Conservation (phyloP, 352 stramenopile genomes). For the Phytophthora palmivora region DNA sequence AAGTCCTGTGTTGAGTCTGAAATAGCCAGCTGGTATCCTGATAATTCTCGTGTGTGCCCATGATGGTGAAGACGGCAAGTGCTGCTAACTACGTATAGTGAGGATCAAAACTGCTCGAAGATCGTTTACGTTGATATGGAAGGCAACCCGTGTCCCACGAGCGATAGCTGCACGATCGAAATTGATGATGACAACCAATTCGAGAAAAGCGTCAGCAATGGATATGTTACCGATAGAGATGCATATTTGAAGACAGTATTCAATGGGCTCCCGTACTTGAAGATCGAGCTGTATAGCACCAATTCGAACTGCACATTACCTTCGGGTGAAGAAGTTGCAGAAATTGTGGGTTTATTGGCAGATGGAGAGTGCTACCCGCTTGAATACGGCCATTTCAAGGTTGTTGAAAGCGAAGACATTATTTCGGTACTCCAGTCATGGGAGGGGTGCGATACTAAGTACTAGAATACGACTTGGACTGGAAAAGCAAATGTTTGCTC, state of each 20-base stretch:
- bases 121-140: background rate
- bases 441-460: background rate
- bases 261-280: background rate
- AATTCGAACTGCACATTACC: background rate
- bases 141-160: background rate
- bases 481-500: background rate
- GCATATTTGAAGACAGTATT: background rate
- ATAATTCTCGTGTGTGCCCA: too few species aligned
- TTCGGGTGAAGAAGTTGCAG: background rate
- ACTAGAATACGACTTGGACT: background rate
- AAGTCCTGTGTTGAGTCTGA: background rate
- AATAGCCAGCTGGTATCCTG: background rate
- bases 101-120: background rate
- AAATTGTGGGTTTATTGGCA: background rate
- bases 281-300: background rate
- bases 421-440: background rate
- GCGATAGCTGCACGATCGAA: background rate
- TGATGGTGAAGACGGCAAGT: slow-evolving; percentile 1
- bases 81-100: background rate
- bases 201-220: background rate
- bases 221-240: background rate
- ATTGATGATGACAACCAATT: background rate
- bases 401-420: background rate
- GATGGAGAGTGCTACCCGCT: background rate
- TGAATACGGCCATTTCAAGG: background rate